phyloP scores from a whole-genome alignment of 441 rosid species.

The Adansonia madagascariensis region DNA sequence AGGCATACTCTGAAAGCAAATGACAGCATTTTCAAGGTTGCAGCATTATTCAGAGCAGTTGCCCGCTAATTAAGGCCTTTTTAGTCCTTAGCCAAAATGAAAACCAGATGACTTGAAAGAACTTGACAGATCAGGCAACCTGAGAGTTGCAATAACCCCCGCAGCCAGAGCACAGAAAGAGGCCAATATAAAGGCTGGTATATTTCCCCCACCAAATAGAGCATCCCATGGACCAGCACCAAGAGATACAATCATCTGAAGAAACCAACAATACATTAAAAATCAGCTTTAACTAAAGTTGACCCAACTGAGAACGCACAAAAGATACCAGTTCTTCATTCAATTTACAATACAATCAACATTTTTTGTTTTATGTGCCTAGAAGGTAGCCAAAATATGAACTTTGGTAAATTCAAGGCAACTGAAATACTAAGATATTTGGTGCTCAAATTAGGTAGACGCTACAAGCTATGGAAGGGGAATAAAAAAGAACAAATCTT shows the following conservation, averaged over 20 bases:
- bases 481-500: not conserved
- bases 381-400: not conserved
- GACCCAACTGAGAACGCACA: not conserved
- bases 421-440: not conserved
- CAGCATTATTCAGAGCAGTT: constrained; percentile 19
- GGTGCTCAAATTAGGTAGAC: not conserved
- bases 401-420: not conserved
- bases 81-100: constrained; percentile 64
- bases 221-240: constrained; percentile 98
- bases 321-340: not conserved
- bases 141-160: constrained; percentile 62
- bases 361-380: not conserved
- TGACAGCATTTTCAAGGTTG: constrained; percentile 18
- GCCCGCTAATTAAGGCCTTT: constrained; percentile 21
- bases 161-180: constrained; percentile 72
- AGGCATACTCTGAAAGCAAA: constrained; percentile 28
- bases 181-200: constrained; percentile 93
- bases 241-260: constrained; percentile 78
- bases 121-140: constrained; percentile 69
- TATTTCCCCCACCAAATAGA: constrained; percentile 89
- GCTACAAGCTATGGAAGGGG: not conserved
- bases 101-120: constrained; percentile 74
- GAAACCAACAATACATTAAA: constrained; percentile 26
- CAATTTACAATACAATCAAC: not conserved
- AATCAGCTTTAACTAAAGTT: constrained; percentile 20